Evolutionary conservation across 768 basidiomycete species (phyloP).

Genomic region (Leccinum barrowsii): DNA sequence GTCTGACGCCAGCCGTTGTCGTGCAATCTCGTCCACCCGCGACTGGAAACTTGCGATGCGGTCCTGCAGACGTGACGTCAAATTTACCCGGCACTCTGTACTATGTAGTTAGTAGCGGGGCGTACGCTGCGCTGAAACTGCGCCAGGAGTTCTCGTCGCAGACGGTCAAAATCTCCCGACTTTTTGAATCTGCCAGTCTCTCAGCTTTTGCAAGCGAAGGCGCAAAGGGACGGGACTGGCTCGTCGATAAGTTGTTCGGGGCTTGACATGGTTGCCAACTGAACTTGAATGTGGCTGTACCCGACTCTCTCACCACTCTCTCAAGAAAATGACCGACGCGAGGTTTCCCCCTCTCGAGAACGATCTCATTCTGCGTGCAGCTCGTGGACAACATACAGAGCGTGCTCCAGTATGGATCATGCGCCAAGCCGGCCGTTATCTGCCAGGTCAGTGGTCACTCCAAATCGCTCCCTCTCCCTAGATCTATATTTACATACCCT

Average conservation of each 20-base stretch:
- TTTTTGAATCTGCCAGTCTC: conserved; percentile 62
- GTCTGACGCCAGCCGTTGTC: conserved; percentile 51
- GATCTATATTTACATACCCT: background rate
- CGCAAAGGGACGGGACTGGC: conserved; percentile 35
- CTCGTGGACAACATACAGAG: conserved; percentile 82
- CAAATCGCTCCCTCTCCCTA: background rate
- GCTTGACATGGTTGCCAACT: conserved; percentile 39
- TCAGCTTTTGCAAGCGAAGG: background rate
- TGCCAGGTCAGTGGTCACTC: conserved; percentile 62
- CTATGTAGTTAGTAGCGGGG: background rate
- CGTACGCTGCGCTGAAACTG: conserved; percentile 63
- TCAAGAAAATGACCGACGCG: conserved; percentile 33
- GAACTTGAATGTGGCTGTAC: conserved; percentile 15
- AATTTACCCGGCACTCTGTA: background rate
- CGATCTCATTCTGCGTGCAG: conserved; percentile 86
- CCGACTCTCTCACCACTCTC: background rate
- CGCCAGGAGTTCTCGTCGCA: conserved; percentile 60
- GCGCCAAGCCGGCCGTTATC: conserved; percentile 94
- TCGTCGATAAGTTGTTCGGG: conserved; percentile 64
- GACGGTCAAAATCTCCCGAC: conserved; percentile 73
- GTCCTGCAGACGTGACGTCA: conserved; percentile 35
- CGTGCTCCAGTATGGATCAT: conserved; percentile 98
- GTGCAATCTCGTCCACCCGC: conserved; percentile 60
- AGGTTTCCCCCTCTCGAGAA: conserved; percentile 76
- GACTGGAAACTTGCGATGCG: conserved; percentile 50